phyloP scores from a whole-genome alignment of 2,329 filamentous ascomycete genomes.

The Colletotrichum sp. region DNA sequence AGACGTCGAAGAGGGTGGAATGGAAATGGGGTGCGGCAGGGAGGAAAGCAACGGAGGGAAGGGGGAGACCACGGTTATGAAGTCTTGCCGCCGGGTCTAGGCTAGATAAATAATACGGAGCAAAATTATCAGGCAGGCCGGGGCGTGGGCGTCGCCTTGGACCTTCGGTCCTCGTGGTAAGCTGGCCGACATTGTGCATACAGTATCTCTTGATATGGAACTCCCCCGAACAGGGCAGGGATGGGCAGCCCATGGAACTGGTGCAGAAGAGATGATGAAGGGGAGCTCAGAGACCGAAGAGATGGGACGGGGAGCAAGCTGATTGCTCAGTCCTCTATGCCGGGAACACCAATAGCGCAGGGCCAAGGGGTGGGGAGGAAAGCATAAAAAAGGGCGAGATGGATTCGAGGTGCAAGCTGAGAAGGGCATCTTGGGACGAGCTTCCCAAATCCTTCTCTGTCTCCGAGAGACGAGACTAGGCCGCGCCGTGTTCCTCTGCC shows the following conservation, averaged over 20 bases:
- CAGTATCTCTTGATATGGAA: conserved; percentile 9
- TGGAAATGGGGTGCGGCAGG: background rate
- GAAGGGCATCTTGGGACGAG: background rate
- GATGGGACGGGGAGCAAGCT: background rate
- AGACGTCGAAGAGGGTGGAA: background rate
- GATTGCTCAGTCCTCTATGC: background rate
- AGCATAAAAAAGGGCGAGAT: background rate
- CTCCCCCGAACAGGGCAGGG: conserved; percentile 8
- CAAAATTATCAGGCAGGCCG: background rate
- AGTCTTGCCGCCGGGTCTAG: background rate
- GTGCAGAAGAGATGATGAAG: conserved; percentile 3
- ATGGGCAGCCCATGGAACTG: conserved; percentile 7
- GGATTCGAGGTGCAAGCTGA: background rate
- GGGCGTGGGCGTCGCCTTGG: background rate
- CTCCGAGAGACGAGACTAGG: background rate
- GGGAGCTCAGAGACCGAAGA: background rate
- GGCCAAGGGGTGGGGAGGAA: conserved; percentile 7
- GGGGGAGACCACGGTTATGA: background rate
- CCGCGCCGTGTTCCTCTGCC: background rate
- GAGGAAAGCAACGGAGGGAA: background rate
- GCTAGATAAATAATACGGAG: conserved; percentile 17
- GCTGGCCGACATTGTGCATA: background rate
- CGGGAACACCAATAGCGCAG: conserved; percentile 6
- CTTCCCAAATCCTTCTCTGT: background rate
- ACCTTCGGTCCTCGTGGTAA: background rate